Evolutionary conservation across 2,329 filamentous ascomycete genomes (phyloP).

Genomic region (Botrytis galanthina): DNA sequence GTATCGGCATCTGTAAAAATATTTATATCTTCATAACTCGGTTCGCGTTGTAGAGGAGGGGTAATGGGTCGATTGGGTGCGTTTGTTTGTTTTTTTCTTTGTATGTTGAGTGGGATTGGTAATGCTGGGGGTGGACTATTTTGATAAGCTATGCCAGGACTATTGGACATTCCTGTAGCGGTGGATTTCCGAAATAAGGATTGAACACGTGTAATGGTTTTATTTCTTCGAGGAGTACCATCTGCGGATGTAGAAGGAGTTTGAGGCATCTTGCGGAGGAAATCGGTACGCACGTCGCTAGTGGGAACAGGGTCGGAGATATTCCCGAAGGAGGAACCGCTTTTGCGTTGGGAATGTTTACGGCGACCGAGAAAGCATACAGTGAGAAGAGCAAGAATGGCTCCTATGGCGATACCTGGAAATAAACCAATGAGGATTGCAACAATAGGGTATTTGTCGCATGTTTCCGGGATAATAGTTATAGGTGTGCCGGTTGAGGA

Average conservation of each 20-base stretch:
- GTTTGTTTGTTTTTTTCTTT: slow-evolving; percentile 2
- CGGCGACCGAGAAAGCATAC: slow-evolving; percentile 40
- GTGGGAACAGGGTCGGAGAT: slow-evolving; percentile 53
- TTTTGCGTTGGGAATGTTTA: slow-evolving; percentile 33
- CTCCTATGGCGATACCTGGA: slow-evolving; percentile 49
- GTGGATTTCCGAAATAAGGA: slow-evolving; percentile 34
- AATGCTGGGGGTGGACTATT: slow-evolving; percentile 19
- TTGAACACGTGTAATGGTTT: slow-evolving; percentile 29
- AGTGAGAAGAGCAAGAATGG: slow-evolving; percentile 44
- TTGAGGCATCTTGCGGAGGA: slow-evolving; percentile 44
- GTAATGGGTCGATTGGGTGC: slow-evolving; percentile 32
- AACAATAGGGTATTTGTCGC: slow-evolving; percentile 31
- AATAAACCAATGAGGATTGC: slow-evolving; percentile 37
- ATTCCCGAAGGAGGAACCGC: slow-evolving; percentile 47
- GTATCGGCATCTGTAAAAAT: slow-evolving; percentile 51
- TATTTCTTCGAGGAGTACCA: slow-evolving; percentile 15
- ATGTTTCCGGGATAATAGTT: slow-evolving; percentile 22
- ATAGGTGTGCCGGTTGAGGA: slow-evolving; percentile 11
- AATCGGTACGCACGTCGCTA: slow-evolving; percentile 50
- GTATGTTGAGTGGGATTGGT: slow-evolving; percentile 30
- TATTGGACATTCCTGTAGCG: neutral
- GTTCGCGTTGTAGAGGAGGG: slow-evolving; percentile 43
- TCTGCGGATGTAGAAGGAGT: slow-evolving; percentile 27
- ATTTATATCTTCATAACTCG: slow-evolving; percentile 51
- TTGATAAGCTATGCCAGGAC: neutral